These are phyloP conservation scores for Discostella stelligeroides DNA, from an alignment of 108 stramenopile genomes.

Conservation along the genomic window DNA sequence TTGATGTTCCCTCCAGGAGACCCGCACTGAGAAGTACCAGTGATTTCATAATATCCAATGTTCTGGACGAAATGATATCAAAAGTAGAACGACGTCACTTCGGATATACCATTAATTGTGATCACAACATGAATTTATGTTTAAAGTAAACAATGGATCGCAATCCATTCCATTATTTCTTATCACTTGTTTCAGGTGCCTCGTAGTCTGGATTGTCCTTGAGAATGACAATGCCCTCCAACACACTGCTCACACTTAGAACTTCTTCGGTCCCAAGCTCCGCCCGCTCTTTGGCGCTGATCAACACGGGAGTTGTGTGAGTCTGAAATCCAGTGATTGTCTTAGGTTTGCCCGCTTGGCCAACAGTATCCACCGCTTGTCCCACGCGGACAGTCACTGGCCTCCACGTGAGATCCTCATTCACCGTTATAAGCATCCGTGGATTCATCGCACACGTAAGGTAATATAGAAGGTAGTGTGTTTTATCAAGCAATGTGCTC, in stretches of 20 bases:
- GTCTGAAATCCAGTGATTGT: constrained; percentile 99
- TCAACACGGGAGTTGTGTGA: constrained; percentile 97
- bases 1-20: not conserved
- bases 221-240: constrained; percentile 97
- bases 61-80: constrained; percentile 25
- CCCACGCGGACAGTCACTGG: constrained; percentile 98
- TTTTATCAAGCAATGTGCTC: constrained; percentile 95
- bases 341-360: constrained; percentile 99
- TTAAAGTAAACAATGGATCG: constrained; percentile 5
- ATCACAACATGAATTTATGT: no score
- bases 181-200: constrained; percentile 32
- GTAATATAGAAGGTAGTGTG: constrained; percentile 95
- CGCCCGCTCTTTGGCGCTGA: constrained; percentile 93
- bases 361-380: constrained; percentile 99
- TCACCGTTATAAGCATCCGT: constrained; percentile 98
- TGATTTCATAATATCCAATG: constrained; percentile 3
- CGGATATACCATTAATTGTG: no score
- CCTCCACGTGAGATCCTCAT: constrained; percentile 83
- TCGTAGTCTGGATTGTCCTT: constrained; percentile 90
- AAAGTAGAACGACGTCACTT: constrained; percentile 8
- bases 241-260: constrained; percentile 78
- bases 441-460: constrained; percentile 97
- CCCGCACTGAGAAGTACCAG: not conserved
- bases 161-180: not conserved
- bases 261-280: constrained; percentile 97